A percentile compares a stretch with the other conserved stretches of the same genome.
These are phyloP conservation scores for Coemansia asiatica DNA, from an alignment of 192 early-diverging fungal genomes.

Conservation along the genomic window DNA sequence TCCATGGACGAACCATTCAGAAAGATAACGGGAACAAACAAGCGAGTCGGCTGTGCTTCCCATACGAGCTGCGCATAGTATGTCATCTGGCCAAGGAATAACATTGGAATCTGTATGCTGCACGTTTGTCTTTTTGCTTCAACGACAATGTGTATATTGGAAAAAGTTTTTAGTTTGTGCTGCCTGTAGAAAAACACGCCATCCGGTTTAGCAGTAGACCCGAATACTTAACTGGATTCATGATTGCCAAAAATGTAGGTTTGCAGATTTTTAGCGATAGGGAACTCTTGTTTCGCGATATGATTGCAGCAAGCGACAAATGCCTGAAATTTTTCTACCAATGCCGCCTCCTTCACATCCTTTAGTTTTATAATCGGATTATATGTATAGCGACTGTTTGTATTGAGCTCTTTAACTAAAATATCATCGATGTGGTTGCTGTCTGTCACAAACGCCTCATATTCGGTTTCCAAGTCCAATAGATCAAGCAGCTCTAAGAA, in stretches of 20 bases:
- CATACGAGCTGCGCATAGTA: neutral
- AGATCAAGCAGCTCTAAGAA: neutral
- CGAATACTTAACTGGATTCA: neutral
- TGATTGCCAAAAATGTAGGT: neutral
- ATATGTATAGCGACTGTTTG: neutral
- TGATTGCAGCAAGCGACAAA: neutral
- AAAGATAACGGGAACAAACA: neutral
- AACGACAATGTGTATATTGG: neutral
- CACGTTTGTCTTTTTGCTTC: neutral
- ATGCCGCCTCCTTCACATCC: neutral
- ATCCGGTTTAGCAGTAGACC: neutral
- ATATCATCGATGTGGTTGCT: neutral
- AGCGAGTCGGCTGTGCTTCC: slow-evolving; percentile 9
- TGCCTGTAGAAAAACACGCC: neutral
- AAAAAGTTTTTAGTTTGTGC: neutral
- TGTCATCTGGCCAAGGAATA: slow-evolving; percentile 7
- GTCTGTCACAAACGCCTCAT: neutral
- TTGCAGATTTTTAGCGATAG: neutral
- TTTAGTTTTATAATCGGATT: neutral
- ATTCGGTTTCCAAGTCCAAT: neutral
- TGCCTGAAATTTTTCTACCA: neutral
- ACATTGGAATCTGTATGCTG: neutral
- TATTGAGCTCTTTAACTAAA: neutral
- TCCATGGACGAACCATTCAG: neutral
- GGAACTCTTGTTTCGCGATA: neutral